Evolutionary conservation across 2,329 filamentous ascomycete genomes (phyloP).

Genomic region (Aspergillaceae sp.): DNA sequence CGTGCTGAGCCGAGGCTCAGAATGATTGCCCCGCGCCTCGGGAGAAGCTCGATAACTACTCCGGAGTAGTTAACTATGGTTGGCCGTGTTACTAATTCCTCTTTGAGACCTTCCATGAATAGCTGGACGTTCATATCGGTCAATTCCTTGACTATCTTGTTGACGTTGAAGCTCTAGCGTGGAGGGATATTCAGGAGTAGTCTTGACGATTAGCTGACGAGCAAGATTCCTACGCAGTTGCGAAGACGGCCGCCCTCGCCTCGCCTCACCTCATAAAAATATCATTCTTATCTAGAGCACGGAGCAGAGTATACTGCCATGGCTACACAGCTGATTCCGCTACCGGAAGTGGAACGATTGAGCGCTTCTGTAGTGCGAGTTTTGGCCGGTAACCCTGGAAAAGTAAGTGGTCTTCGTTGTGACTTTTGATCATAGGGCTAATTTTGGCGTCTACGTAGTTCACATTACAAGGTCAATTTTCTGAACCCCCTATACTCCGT

Average conservation of each 20-base stretch:
- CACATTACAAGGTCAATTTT: conserved; percentile 47
- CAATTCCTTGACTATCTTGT: too few relatives aligned
- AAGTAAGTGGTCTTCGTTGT: conserved; percentile 41
- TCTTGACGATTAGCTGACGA: too few relatives aligned
- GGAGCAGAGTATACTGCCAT: conserved; percentile 31
- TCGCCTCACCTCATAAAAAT: too few relatives aligned
- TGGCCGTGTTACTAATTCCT: neutral
- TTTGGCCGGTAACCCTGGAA: conserved; percentile 82
- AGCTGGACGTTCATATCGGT: too few relatives aligned
- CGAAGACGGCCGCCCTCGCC: too few relatives aligned
- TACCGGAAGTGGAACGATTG: conserved; percentile 69
- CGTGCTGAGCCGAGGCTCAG: conserved; percentile 9
- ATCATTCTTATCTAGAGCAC: neutral
- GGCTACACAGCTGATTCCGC: conserved; percentile 52
- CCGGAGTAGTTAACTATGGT: neutral
- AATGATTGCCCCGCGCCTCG: conserved; percentile 2
- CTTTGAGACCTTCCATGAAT: neutral
- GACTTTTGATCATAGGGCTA: neutral
- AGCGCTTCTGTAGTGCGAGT: conserved; percentile 73
- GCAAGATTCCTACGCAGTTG: too few relatives aligned
- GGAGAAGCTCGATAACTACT: neutral
- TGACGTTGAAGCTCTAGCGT: too few relatives aligned
- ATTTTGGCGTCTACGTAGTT: conserved; percentile 33
- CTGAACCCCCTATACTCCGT: neutral
- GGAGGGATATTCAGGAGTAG: too few relatives aligned